Percentiles rank a stretch among this genome's conserved stretches.
These are phyloP conservation scores for Posidonia australis DNA, from an alignment of 106 monocot genomes.

Conservation along the genomic window DNA sequence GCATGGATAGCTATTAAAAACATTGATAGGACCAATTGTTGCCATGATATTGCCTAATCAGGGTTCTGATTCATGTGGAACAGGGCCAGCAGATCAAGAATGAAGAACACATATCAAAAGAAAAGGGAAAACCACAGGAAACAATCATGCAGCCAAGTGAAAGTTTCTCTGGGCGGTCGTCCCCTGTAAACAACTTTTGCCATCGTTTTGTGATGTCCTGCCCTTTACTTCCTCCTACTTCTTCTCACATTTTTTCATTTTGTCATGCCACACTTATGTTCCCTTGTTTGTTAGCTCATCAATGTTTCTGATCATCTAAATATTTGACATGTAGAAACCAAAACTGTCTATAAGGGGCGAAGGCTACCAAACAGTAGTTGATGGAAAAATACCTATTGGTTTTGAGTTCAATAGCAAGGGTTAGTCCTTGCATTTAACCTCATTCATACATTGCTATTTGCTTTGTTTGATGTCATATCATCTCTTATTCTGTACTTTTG, in stretches of 20 bases:
- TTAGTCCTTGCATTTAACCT: too few species aligned
- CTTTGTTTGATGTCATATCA: too few species aligned
- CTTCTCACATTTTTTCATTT: neutral
- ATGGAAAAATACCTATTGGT: neutral
- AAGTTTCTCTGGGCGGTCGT: neutral
- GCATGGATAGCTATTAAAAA: neutral
- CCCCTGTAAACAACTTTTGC: neutral
- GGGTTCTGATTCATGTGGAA: neutral
- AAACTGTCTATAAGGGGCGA: neutral
- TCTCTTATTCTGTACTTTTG: too few species aligned
- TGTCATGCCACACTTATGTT: too few species aligned
- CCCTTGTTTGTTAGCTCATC: neutral
- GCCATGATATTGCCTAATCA: neutral
- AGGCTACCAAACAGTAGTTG: too few species aligned
- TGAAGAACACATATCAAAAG: neutral
- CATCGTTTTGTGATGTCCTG: neutral
- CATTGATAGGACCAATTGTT: neutral
- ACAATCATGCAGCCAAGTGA: neutral
- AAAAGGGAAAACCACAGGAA: neutral
- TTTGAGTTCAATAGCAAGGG: too few species aligned
- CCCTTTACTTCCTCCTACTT: neutral
- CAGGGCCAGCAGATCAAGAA: neutral
- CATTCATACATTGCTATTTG: neutral
- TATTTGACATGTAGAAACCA: neutral
- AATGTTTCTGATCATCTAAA: neutral